Conservation (phyloP, 352 stramenopile species). For the Thraustochytrium sp. region DNA sequence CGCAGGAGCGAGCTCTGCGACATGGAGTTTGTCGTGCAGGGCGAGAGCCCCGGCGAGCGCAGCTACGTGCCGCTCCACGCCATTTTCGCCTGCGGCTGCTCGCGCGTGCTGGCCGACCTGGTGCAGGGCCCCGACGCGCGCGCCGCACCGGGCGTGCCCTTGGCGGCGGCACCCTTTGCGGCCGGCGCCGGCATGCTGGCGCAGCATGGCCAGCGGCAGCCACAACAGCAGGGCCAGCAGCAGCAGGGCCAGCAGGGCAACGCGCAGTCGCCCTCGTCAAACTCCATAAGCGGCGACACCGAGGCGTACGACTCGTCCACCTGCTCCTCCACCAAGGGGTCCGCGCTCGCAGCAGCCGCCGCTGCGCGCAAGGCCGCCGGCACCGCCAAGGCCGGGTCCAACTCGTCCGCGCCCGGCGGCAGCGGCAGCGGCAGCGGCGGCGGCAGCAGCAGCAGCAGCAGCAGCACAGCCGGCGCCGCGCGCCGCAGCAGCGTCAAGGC, state of each 20-base stretch:
- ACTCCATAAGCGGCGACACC: constrained; percentile 34
- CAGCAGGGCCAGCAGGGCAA: not conserved
- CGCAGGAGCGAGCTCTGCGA: not conserved
- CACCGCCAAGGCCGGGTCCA: not conserved
- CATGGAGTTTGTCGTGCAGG: not conserved
- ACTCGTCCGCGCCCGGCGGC: no score
- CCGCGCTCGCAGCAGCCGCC: not conserved
- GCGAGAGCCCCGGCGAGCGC: not conserved
- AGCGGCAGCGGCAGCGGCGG: not conserved
- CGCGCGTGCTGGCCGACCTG: not conserved
- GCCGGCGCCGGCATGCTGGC: no score
- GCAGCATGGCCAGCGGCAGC: not conserved
- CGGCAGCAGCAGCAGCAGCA: not conserved
- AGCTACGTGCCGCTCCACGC: not conserved
- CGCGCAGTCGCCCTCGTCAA: not conserved
- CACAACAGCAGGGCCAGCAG: not conserved
- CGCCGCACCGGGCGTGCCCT: no score
- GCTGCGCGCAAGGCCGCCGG: not conserved
- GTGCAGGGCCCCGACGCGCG: not conserved
- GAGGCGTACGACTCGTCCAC: constrained; percentile 21
- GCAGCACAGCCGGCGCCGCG: no score
- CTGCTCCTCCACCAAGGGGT: not conserved
- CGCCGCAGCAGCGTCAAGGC: not conserved
- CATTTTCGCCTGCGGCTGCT: not conserved
- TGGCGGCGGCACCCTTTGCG: no score